A percentile compares a stretch with the other conserved stretches of the same genome.
Conservation (phyloP, 2,329 filamentous ascomycete genomes). For the Davidsoniella eucalypti region DNA sequence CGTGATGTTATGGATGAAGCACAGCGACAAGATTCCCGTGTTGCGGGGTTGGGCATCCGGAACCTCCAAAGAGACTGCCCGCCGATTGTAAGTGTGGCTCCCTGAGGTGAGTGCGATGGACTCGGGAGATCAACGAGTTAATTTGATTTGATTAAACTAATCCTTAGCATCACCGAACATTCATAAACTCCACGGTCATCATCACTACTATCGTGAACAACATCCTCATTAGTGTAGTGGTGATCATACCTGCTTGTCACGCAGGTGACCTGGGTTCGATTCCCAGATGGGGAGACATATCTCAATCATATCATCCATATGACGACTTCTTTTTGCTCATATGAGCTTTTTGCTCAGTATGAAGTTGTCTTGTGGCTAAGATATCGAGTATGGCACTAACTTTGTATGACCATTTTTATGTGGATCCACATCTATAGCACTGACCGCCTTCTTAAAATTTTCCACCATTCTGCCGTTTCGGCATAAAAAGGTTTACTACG, state of each 20-base stretch:
- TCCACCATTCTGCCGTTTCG: slow-evolving; percentile 12
- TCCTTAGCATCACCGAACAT: too few relatives aligned
- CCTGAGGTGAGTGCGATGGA: too few relatives aligned
- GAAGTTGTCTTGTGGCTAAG: background rate
- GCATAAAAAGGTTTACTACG: slow-evolving; percentile 8
- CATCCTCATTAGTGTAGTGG: slow-evolving; percentile 14
- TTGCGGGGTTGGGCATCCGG: too few relatives aligned
- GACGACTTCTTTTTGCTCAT: background rate
- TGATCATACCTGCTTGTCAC: slow-evolving; percentile 14
- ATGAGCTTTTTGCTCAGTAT: background rate
- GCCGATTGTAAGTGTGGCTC: too few relatives aligned
- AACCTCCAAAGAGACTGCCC: too few relatives aligned
- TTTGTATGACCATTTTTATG: background rate
- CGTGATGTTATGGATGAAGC: too few relatives aligned
- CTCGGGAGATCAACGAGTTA: too few relatives aligned
- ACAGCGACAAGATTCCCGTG: too few relatives aligned
- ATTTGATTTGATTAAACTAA: too few relatives aligned
- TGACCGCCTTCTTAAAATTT: slow-evolving; percentile 4
- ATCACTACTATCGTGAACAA: too few relatives aligned
- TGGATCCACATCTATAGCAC: background rate
- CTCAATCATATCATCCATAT: background rate
- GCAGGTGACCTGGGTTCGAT: slow-evolving; percentile 14
- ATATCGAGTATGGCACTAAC: too few relatives aligned
- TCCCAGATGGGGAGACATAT: slow-evolving; percentile 12
- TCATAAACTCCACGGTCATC: too few relatives aligned